Base-by-base conservation (phyloP, 345 rosid species). In the Erodium maritimum region DNA sequence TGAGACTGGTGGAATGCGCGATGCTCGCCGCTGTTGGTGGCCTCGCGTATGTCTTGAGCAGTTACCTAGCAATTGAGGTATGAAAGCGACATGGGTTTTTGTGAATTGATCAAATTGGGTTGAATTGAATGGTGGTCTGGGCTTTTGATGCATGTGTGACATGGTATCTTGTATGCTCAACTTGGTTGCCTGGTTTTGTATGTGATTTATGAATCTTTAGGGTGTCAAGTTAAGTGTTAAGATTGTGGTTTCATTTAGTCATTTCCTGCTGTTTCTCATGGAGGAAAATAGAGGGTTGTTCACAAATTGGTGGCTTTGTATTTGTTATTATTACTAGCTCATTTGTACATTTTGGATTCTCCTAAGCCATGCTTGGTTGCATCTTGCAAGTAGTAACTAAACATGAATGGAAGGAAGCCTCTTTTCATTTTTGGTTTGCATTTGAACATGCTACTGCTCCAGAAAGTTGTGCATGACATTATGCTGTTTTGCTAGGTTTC, bases 21-120 rank as follows among this genome's bases (percentile, higher is more conserved):
- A 88, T 91, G 96, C 84, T 88, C 59, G 96, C 96, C 58, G 90
- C 96, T 22, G 83, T 82, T 33, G 79, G 95, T 19, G 95, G 95
- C 6, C 84, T 91, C 1, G 81, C 84, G 55, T 91, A 88, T 59
- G 84, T 91, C 64, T 79, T 84, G 81, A 88, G 98, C 87, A 88
- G 84, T 73, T 88, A 95, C 58, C 90, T 91, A 57, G 78, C 88
- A 21, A 77, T 91, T 64, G 98, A 91, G 96, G 98, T 11, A 42
- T 3, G 16, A 3, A n/a, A 42, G 48, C 48, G 14, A 42, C 2
- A 0, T 42, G 17, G 48, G 48, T 88, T 67, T 19, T 46, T 48
- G 57, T 37, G 29, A 57, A 48, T 3, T 54, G 7, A 1, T 65
- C 52, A 24, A 50, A 53, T 22, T 34, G 7, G 45, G 23, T 4